phyloP scores from a whole-genome alignment of 805 yeast genomes.

The Ogataea trehalophila region DNA sequence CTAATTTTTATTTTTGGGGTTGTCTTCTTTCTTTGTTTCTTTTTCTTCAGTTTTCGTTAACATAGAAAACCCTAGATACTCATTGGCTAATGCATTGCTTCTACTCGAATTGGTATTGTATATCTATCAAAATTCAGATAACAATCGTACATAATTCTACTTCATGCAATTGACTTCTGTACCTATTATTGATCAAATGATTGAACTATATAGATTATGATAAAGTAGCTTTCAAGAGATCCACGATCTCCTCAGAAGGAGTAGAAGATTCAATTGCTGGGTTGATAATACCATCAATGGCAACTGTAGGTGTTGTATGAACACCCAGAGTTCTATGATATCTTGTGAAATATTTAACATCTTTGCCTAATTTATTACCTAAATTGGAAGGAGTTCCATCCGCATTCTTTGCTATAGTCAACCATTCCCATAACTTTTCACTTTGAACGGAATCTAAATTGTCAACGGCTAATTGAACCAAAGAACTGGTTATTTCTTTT shows the following conservation, averaged over 20 bases:
- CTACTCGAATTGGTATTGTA: no score
- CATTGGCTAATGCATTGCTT: no score
- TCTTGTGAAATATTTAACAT: constrained; percentile 69
- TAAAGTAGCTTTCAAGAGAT: constrained; percentile 30
- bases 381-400: constrained; percentile 38
- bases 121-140: no score
- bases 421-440: constrained; percentile 28
- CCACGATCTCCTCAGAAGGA: constrained; percentile 39
- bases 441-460: constrained; percentile 33
- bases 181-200: background rate
- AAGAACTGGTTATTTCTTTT: constrained; percentile 46
- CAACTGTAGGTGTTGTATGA: constrained; percentile 81
- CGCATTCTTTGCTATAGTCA: constrained; percentile 28
- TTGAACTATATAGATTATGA: background rate
- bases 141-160: no score
- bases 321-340: constrained; percentile 72
- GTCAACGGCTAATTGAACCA: constrained; percentile 43
- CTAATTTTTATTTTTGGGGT: no score
- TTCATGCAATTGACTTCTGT: no score
- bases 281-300: constrained; percentile 61
- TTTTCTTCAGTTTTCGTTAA: no score
- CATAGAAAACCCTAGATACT: no score
- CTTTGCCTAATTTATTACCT: constrained; percentile 57
- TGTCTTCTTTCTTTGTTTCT: no score
- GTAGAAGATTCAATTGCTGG: constrained; percentile 59